A percentile compares a stretch with the other conserved stretches of the same genome.
These are phyloP conservation scores for Eucommia ulmoides DNA, from an alignment of 257 asterid genomes.

Conservation along the genomic window DNA sequence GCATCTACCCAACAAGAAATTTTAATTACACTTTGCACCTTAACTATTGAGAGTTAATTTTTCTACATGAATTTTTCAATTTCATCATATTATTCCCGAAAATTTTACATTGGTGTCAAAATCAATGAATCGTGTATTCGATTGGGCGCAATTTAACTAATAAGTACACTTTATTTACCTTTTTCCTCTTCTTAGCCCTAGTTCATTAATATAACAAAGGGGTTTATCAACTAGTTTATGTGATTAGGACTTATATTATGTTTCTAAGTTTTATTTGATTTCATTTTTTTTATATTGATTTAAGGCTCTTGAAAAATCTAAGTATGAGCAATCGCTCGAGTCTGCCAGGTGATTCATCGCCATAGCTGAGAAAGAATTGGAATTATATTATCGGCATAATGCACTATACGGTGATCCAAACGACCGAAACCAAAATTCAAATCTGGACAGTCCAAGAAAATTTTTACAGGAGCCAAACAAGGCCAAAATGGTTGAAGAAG, in stretches of 20 bases:
- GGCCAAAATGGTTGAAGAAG: slow-evolving; percentile 4
- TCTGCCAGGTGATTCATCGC: slow-evolving; percentile 78
- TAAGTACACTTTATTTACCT: too few relatives aligned
- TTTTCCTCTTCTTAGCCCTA: too few relatives aligned
- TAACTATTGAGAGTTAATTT: too few relatives aligned
- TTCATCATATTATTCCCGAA: background rate
- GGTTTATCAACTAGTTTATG: too few relatives aligned
- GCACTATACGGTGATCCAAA: slow-evolving; percentile 77
- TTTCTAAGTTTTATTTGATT: too few relatives aligned
- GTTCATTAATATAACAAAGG: too few relatives aligned
- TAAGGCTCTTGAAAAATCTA: slow-evolving; percentile 81
- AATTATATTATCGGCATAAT: slow-evolving; percentile 71
- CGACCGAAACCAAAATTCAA: slow-evolving; percentile 41
- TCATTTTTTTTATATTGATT: background rate
- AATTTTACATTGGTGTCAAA: background rate
- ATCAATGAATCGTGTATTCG: too few relatives aligned
- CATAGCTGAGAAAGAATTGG: slow-evolving; percentile 84
- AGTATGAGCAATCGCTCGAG: slow-evolving; percentile 82
- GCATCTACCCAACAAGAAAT: too few relatives aligned
- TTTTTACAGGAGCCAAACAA: slow-evolving; percentile 1
- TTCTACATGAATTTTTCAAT: background rate
- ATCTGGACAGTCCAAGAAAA: slow-evolving; percentile 28
- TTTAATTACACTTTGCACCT: too few relatives aligned
- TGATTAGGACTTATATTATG: too few relatives aligned
- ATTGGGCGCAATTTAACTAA: background rate